A percentile compares a stretch with the other conserved stretches of the same genome.
Evolutionary conservation across 371 early-diverging fungal species (phyloP).

Genomic region (Apophysomyces trapeziformis): DNA sequence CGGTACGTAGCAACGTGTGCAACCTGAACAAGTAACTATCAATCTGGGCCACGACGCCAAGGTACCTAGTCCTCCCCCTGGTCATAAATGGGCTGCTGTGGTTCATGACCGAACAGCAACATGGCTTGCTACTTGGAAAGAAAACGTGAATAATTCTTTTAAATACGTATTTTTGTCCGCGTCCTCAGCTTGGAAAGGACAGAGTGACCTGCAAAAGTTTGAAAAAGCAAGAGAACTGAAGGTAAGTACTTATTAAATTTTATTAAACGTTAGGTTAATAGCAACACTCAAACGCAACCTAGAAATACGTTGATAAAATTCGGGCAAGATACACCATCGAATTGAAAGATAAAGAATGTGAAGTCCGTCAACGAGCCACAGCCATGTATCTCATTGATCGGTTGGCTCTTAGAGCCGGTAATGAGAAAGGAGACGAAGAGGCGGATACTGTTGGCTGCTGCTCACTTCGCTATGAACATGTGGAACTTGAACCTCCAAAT

Average conservation of each 20-base stretch:
- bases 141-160: slow-evolving; percentile 87
- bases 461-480: slow-evolving; percentile 93
- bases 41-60: slow-evolving; percentile 84
- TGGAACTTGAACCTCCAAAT: slow-evolving; percentile 77
- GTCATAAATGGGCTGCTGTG: slow-evolving; percentile 89
- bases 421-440: slow-evolving; percentile 97
- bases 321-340: slow-evolving; percentile 79
- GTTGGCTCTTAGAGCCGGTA: slow-evolving; percentile 96
- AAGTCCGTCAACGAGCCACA: slow-evolving; percentile 90
- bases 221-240: slow-evolving; percentile 94
- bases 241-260: slow-evolving; percentile 31
- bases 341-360: slow-evolving; percentile 77
- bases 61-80: slow-evolving; percentile 86
- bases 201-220: slow-evolving; percentile 95
- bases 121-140: slow-evolving; percentile 98
- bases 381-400: slow-evolving; percentile 96
- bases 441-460: slow-evolving; percentile 99
- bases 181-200: slow-evolving; percentile 91
- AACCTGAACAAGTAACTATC: slow-evolving; percentile 92
- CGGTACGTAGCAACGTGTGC: slow-evolving; percentile 69
- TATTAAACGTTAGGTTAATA: not conserved
- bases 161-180: slow-evolving; percentile 97
- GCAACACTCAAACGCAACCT: not conserved
- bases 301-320: slow-evolving; percentile 77
- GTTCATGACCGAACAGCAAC: slow-evolving; percentile 91